phyloP scores from a whole-genome alignment of 441 rosid genomes.

The Raphanus hybrid region DNA sequence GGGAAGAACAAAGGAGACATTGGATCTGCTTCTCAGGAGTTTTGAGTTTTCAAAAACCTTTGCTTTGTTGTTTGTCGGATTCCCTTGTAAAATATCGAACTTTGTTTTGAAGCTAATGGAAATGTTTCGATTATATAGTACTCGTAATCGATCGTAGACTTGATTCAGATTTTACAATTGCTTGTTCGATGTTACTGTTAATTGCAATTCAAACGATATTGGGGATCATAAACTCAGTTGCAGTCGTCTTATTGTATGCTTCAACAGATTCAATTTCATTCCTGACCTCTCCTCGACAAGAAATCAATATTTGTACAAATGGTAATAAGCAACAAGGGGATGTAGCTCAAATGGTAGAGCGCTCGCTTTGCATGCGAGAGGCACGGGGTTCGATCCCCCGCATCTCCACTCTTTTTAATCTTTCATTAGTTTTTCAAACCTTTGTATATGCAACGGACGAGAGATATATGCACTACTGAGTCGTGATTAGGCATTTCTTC shows the following conservation, averaged over 20 bases:
- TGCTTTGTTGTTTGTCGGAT: neutral
- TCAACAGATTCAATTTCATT: neutral
- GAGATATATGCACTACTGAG: neutral
- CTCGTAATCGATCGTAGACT: neutral
- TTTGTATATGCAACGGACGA: neutral
- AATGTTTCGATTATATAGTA: neutral
- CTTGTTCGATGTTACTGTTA: neutral
- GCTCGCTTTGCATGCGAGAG: conserved; percentile 99
- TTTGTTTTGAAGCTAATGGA: neutral
- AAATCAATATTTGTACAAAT: neutral
- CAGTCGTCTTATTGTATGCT: no score
- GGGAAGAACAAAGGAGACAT: conserved; percentile 71
- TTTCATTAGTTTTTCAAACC: neutral
- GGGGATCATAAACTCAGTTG: neutral
- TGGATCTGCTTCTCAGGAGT: conserved; percentile 87
- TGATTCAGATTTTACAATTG: neutral
- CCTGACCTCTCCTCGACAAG: neutral
- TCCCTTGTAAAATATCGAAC: conserved; percentile 13
- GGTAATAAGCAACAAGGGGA: conserved; percentile 42
- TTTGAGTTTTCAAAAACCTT: conserved; percentile 34
- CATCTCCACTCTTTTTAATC: conserved; percentile 57
- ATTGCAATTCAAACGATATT: neutral
- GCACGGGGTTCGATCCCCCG: conserved; percentile 97
- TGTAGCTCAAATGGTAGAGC: conserved; percentile 99
- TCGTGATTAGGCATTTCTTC: no score